Conservation (phyloP, 202 grass and related monocot species). For the Panicum virgatum region DNA sequence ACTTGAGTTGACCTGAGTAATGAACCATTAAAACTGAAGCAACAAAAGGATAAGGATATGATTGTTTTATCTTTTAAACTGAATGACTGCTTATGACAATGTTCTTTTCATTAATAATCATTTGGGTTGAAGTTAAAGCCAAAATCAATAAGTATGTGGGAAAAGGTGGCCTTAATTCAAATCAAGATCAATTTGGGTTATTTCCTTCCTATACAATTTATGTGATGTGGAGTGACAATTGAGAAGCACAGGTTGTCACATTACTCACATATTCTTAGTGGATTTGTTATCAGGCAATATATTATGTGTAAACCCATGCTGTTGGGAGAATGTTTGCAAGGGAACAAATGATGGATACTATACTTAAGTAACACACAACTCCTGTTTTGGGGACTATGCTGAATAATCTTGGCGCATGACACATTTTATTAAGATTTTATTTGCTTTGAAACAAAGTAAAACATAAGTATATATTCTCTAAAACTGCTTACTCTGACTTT, state of each 20-base stretch:
- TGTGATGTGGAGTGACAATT: not conserved
- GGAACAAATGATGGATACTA: not conserved
- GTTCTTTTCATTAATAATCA: not conserved
- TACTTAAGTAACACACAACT: not conserved
- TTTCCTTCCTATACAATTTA: constrained; percentile 14
- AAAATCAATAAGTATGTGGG: not conserved
- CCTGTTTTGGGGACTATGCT: not conserved
- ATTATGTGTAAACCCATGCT: not conserved
- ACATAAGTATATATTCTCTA: not conserved
- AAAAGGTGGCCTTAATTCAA: not conserved
- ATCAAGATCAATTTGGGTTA: not conserved
- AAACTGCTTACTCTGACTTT: constrained; percentile 6
- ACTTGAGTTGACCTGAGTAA: not conserved
- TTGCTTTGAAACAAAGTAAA: not conserved
- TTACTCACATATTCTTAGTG: not conserved
- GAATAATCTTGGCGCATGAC: not conserved
- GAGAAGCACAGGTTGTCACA: not conserved
- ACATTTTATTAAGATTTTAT: constrained; percentile 3
- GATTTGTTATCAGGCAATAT: not conserved
- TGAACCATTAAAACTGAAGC: constrained; percentile 15
- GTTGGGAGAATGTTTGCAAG: not conserved
- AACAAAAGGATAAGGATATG: not conserved
- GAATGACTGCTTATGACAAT: not conserved
- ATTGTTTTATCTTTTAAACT: not conserved
- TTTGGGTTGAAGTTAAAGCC: not conserved